Percentiles rank a stretch among this genome's conserved stretches.
These are phyloP conservation scores for Ottelia alismoides DNA, from an alignment of 106 monocot genomes.

Conservation along the genomic window DNA sequence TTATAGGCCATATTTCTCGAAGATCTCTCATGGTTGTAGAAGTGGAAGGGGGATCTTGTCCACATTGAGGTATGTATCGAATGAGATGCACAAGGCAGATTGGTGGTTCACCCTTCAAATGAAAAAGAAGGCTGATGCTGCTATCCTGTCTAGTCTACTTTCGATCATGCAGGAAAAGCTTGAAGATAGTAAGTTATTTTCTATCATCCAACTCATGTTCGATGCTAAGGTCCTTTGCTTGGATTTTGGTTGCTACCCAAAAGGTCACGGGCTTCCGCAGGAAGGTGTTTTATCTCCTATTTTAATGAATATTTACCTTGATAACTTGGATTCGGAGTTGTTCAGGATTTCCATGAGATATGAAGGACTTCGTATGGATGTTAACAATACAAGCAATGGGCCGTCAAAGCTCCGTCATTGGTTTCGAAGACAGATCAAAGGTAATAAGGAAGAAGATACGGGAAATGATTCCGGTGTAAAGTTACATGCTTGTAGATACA, in stretches of 20 bases:
- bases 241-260: slow-evolving; percentile 76
- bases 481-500: slow-evolving; percentile 69
- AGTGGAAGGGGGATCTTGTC: slow-evolving; percentile 72
- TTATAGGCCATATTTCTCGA: slow-evolving; percentile 80
- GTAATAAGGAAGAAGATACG: slow-evolving; percentile 3
- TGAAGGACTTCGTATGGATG: slow-evolving; percentile 39
- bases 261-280: slow-evolving; percentile 92
- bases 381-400: slow-evolving; percentile 1
- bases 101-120: slow-evolving; percentile 77
- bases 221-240: slow-evolving; percentile 66
- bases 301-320: slow-evolving; percentile 90
- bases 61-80: slow-evolving; percentile 43
- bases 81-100: slow-evolving; percentile 30
- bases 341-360: slow-evolving; percentile 64
- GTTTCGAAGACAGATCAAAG: slow-evolving; percentile 61
- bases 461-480: slow-evolving; percentile 12
- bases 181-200: slow-evolving; percentile 32
- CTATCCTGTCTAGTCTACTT: slow-evolving; percentile 44
- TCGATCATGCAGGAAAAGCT: slow-evolving; percentile 62
- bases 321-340: slow-evolving; percentile 54
- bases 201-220: slow-evolving; percentile 57
- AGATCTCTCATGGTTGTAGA: slow-evolving; percentile 88
- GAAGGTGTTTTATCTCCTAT: slow-evolving; percentile 88
- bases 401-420: slow-evolving; percentile 56
- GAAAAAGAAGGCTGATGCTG: slow-evolving; percentile 38